A percentile compares a stretch with the other conserved stretches of the same genome.
phyloP scores from a whole-genome alignment of 75 land plant species.

The Pinus taeda region DNA sequence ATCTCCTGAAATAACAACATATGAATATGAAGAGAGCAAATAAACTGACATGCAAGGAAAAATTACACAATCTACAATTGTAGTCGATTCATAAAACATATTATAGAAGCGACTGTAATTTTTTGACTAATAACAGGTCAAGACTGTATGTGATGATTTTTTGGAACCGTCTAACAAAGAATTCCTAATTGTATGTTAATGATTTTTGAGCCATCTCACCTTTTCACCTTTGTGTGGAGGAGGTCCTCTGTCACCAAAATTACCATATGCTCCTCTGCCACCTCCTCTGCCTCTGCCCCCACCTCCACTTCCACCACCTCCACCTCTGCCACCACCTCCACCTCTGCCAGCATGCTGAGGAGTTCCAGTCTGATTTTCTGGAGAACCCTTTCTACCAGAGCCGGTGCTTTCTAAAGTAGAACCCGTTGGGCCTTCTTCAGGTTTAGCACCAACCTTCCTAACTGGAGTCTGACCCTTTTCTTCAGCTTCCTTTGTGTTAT shows the following conservation, averaged over 20 bases:
- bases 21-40: not conserved
- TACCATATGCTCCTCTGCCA: slow-evolving; percentile 69
- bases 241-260: slow-evolving; percentile 67
- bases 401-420: slow-evolving; percentile 4
- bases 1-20: slow-evolving; percentile 62
- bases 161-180: not conserved
- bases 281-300: slow-evolving; percentile 74
- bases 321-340: slow-evolving; percentile 50
- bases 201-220: slow-evolving; percentile 31
- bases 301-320: slow-evolving; percentile 71
- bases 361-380: slow-evolving; percentile 65
- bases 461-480: slow-evolving; percentile 28
- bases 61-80: not conserved
- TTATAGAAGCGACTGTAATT: too few species aligned
- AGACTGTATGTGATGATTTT: too few species aligned
- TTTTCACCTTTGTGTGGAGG: slow-evolving; percentile 98
- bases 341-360: slow-evolving; percentile 5
- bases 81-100: too few species aligned
- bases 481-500: slow-evolving; percentile 20
- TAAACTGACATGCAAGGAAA: not conserved
- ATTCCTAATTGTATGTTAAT: not conserved
- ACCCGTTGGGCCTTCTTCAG: not conserved
- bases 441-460: slow-evolving; percentile 11
- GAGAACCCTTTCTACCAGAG: slow-evolving; percentile 49
- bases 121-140: too few species aligned